Percentiles rank a stretch among this genome's conserved stretches.
Conservation (phyloP, 2,329 filamentous ascomycete species). For the Arthrobotrys entomopaga region DNA sequence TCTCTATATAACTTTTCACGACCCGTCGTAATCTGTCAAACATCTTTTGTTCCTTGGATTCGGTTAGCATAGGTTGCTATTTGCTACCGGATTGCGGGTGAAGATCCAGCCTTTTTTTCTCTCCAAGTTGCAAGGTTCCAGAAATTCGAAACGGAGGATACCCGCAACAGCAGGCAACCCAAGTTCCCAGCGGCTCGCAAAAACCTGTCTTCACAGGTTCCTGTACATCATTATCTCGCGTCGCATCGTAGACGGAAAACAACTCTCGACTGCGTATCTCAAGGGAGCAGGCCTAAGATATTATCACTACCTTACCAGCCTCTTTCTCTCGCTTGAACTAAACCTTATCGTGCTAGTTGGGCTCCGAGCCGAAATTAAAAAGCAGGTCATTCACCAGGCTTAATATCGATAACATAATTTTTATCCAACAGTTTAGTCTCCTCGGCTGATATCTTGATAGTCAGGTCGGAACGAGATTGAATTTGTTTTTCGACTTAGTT, state of each 20-base stretch:
- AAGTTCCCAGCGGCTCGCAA: conserved; percentile 22
- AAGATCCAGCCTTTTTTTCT: conserved; percentile 5
- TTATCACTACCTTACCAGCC: conserved; percentile 36
- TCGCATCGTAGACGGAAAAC: background rate
- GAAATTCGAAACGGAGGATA: conserved; percentile 44
- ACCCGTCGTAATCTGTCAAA: conserved; percentile 44
- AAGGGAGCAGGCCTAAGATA: conserved; percentile 37
- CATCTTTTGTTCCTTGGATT: conserved; percentile 41
- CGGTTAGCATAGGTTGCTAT: conserved; percentile 46
- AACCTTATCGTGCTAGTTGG: conserved; percentile 52
- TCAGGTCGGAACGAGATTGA: conserved; percentile 30
- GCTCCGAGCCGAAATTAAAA: conserved; percentile 55
- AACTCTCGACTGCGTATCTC: conserved; percentile 31
- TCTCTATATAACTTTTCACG: conserved; percentile 23
- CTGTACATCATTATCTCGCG: conserved; percentile 25
- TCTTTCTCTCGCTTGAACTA: conserved; percentile 54
- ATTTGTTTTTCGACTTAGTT: conserved; percentile 21
- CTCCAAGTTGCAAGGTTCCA: conserved; percentile 28
- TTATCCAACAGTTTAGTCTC: conserved; percentile 35
- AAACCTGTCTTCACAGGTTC: conserved; percentile 32
- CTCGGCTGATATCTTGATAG: conserved; percentile 36
- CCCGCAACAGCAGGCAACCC: conserved; percentile 26
- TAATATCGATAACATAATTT: conserved; percentile 40
- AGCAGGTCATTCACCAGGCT: conserved; percentile 40
- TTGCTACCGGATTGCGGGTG: conserved; percentile 22